Evolutionary conservation across 768 basidiomycete species (phyloP).

Genomic region (Candolleomyces eurysporus): DNA sequence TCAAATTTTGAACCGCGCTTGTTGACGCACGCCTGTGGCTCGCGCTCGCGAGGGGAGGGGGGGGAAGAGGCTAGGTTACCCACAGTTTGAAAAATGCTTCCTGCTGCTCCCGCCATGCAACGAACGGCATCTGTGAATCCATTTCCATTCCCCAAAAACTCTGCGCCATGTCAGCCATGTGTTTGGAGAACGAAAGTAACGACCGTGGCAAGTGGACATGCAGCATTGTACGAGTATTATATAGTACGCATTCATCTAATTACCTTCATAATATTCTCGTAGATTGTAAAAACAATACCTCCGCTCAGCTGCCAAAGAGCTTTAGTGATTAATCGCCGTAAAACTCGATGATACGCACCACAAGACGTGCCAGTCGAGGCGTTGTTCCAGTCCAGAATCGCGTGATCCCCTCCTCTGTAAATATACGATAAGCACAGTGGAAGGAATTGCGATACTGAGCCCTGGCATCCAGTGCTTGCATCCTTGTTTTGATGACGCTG

Average conservation of each 20-base stretch:
- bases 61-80: too few relatives aligned
- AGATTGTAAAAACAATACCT: conserved; percentile 90
- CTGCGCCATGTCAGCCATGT: too few relatives aligned
- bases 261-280: conserved; percentile 73
- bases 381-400: conserved; percentile 98
- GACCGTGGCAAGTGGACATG: too few relatives aligned
- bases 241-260: conserved; percentile 11
- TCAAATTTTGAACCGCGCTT: too few relatives aligned
- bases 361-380: conserved; percentile 79
- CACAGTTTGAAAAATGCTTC: too few relatives aligned
- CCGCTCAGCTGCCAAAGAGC: conserved; percentile 68
- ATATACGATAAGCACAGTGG: conserved; percentile 93
- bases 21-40: too few relatives aligned
- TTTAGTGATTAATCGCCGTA: conserved; percentile 2
- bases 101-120: too few relatives aligned
- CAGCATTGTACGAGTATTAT: too few relatives aligned
- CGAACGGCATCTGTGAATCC: too few relatives aligned
- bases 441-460: conserved; percentile 89
- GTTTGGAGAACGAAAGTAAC: conserved; percentile 40
- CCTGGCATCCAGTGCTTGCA: conserved; percentile 89
- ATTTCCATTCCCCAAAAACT: too few relatives aligned
- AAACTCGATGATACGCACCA: conserved; percentile 48
- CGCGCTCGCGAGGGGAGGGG: too few relatives aligned
- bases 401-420: conserved; percentile 88
- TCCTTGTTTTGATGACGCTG: conserved; percentile 96